A percentile compares a stretch with the other conserved stretches of the same genome.
Evolutionary conservation across 495 filamentous ascomycete genomes (phyloP).

Genomic region (Evernia prunastri): DNA sequence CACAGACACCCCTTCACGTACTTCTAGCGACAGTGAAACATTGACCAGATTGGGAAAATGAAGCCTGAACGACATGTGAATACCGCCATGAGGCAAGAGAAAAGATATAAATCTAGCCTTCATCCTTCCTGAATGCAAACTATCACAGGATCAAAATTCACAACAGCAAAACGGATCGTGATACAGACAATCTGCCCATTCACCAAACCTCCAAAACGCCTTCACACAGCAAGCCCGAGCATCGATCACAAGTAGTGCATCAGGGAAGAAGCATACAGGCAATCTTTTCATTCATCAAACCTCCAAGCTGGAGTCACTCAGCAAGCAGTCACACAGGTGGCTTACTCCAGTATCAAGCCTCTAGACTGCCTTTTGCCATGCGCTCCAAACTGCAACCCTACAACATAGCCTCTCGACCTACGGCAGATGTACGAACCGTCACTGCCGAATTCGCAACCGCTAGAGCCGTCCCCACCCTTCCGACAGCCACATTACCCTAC

Average conservation of each 20-base stretch:
- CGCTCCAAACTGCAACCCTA: background rate
- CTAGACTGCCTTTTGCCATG: background rate
- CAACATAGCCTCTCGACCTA: background rate
- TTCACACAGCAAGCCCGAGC: background rate
- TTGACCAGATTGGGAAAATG: background rate
- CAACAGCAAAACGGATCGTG: too few relatives aligned
- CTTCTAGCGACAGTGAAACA: background rate
- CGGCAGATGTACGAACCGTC: background rate
- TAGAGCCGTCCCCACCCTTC: background rate
- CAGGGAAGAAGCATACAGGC: background rate
- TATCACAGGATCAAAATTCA: background rate
- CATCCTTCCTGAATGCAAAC: background rate
- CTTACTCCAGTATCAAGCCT: too few relatives aligned
- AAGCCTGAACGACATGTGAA: background rate
- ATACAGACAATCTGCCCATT: too few relatives aligned
- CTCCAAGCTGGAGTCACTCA: too few relatives aligned
- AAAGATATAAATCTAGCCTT: background rate
- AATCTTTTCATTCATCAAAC: too few relatives aligned
- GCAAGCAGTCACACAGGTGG: too few relatives aligned
- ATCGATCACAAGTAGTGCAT: background rate
- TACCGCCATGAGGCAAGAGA: background rate
- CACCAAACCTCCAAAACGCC: too few relatives aligned
- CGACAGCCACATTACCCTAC: background rate
- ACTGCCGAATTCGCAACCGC: background rate
- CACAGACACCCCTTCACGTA: background rate